Evolutionary conservation across 1,284 basidiomycete genomes (phyloP).

Genomic region (Ceraceosorus guamensis): DNA sequence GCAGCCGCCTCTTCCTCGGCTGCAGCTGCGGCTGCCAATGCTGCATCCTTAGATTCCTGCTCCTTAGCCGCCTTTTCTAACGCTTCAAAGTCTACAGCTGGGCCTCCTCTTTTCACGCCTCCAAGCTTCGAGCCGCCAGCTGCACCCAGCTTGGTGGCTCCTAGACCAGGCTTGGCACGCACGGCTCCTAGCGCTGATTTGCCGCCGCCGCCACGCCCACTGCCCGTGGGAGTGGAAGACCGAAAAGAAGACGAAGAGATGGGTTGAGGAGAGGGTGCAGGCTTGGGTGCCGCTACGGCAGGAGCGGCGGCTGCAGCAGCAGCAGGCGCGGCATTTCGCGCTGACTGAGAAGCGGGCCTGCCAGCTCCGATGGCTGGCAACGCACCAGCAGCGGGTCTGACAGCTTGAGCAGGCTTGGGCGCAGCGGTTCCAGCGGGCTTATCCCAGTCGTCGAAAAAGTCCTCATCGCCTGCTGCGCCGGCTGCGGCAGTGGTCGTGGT

Average conservation of each 20-base stretch:
- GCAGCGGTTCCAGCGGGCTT: conserved; percentile 13
- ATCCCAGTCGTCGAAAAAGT: conserved; percentile 21
- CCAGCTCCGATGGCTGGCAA: conserved; percentile 11
- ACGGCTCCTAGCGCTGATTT: conserved; percentile 14
- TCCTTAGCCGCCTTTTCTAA: conserved; percentile 41
- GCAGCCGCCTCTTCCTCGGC: conserved; percentile 8
- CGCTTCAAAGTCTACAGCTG: conserved; percentile 42
- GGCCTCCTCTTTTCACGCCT: conserved; percentile 25
- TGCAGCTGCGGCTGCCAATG: conserved; percentile 6
- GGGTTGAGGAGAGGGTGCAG: conserved; percentile 21
- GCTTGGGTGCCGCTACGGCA: conserved; percentile 5
- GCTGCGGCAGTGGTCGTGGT: conserved; percentile 43
- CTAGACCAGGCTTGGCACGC: conserved; percentile 15
- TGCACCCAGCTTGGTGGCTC: conserved; percentile 9
- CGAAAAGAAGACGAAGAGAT: conserved; percentile 35
- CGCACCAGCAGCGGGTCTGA: neutral
- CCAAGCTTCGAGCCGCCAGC: conserved; percentile 23
- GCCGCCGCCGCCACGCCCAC: neutral
- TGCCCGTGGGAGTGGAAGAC: neutral
- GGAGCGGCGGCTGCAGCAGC: conserved; percentile 16
- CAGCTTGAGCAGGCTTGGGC: conserved; percentile 12
- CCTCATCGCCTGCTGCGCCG: conserved; percentile 48
- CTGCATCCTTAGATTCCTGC: conserved; percentile 18
- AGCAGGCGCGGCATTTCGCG: conserved; percentile 9
- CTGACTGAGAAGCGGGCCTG: neutral